Percentiles rank a stretch among this genome's conserved stretches.
Evolutionary conservation across 2,329 filamentous ascomycete genomes (phyloP).

Genomic region (Boeremia exigua): DNA sequence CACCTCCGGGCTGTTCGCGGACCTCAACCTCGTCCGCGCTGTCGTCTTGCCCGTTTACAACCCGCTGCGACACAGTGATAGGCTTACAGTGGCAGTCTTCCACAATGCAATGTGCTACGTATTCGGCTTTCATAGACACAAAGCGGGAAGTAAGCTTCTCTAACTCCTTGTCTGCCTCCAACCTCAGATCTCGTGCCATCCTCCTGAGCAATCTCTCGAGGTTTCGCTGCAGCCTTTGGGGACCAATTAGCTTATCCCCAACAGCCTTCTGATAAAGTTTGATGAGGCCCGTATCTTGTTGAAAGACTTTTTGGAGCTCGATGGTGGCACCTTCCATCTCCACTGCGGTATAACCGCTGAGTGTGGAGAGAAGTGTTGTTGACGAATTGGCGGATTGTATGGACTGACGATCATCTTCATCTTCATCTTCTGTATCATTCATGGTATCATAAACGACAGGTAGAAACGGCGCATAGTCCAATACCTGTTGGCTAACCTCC

Average conservation of each 20-base stretch:
- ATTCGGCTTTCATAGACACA: neutral
- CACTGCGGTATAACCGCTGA: neutral
- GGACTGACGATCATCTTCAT: too few relatives aligned
- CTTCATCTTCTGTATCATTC: too few relatives aligned
- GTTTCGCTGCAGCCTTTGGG: neutral
- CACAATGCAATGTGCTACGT: neutral
- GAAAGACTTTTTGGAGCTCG: neutral
- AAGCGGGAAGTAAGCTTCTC: neutral
- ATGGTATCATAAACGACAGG: too few relatives aligned
- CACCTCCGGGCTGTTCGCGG: neutral
- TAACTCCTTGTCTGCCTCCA: neutral
- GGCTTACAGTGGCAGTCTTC: neutral
- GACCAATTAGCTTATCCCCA: neutral
- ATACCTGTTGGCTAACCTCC: too few relatives aligned
- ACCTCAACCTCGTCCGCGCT: neutral
- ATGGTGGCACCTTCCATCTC: neutral
- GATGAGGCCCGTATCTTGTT: neutral
- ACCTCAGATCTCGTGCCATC: neutral
- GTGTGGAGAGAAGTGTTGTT: neutral
- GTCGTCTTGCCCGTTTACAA: neutral
- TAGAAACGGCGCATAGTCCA: too few relatives aligned
- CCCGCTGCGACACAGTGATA: too few relatives aligned
- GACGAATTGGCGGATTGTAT: too few relatives aligned
- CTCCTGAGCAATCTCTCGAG: neutral
- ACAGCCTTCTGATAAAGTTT: neutral